A percentile compares a stretch with the other conserved stretches of the same genome.
phyloP scores from a whole-genome alignment of 495 filamentous ascomycete genomes.

The Patellaria atrata region DNA sequence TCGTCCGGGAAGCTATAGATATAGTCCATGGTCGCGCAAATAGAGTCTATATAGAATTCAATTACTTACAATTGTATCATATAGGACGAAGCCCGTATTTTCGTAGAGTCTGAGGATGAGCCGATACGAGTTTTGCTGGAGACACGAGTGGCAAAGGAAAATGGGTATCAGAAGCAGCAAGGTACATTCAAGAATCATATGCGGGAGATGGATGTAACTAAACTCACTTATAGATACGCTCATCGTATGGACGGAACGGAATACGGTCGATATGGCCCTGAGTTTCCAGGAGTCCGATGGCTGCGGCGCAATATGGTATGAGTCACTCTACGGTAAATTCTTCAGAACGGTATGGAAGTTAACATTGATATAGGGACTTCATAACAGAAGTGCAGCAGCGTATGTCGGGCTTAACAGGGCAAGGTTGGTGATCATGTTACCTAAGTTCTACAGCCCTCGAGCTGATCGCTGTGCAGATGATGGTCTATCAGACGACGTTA shows the following conservation, averaged over 20 bases:
- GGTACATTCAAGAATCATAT: constrained; percentile 38
- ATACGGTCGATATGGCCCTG: constrained; percentile 87
- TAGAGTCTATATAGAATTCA: too few species aligned
- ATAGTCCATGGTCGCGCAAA: too few species aligned
- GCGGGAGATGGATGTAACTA: neutral
- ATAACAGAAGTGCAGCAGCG: constrained; percentile 71
- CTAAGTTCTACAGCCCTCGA: constrained; percentile 1
- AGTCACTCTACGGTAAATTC: neutral
- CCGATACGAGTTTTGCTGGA: constrained; percentile 70
- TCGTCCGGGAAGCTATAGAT: neutral
- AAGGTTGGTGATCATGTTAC: constrained; percentile 8
- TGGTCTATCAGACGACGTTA: constrained; percentile 72
- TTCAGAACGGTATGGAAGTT: neutral
- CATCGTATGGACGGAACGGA: constrained; percentile 90
- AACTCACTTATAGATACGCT: constrained; percentile 55
- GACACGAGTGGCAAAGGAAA: constrained; percentile 81
- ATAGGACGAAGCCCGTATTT: constrained; percentile 72
- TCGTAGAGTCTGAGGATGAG: constrained; percentile 87
- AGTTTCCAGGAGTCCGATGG: constrained; percentile 98
- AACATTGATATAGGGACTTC: constrained; percentile 55
- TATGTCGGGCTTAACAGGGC: constrained; percentile 22
- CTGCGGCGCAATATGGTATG: constrained; percentile 80
- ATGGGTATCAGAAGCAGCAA: constrained; percentile 98
- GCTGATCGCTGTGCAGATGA: constrained; percentile 45
- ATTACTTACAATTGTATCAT: too few species aligned